A percentile compares a stretch with the other conserved stretches of the same genome.
Evolutionary conservation across 2,329 filamentous ascomycete species (phyloP).

Genomic region (Pezicula rhizophila): DNA sequence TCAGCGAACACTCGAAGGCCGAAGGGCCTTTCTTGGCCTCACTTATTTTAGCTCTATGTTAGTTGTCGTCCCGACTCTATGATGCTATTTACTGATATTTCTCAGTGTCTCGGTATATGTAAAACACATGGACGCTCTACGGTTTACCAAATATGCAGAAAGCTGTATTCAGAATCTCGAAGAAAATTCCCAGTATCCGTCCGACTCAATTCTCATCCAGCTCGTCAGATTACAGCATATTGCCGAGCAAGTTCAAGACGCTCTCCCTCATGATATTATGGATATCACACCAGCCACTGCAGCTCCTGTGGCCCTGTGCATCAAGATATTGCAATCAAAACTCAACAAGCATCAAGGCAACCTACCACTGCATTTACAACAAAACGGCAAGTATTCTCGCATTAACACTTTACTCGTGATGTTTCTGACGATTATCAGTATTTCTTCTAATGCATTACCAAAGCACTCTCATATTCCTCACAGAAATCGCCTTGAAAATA

Average conservation of each 20-base stretch:
- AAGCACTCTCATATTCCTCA: background rate
- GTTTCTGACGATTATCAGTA: background rate
- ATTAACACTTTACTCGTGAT: background rate
- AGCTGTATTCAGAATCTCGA: background rate
- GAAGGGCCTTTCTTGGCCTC: constrained; percentile 3
- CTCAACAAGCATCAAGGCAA: background rate
- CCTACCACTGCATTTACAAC: constrained; percentile 1
- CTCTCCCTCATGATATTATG: background rate
- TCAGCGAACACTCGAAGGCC: constrained; percentile 1
- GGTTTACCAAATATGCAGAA: constrained; percentile 1
- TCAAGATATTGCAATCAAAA: constrained; percentile 2
- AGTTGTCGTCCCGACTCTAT: background rate
- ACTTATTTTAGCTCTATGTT: constrained; percentile 2
- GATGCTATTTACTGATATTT: background rate
- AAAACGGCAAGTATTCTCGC: background rate
- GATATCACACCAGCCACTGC: background rate
- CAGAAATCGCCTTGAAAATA: constrained; percentile 2
- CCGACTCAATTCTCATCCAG: constrained; percentile 2
- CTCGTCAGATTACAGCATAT: constrained; percentile 1
- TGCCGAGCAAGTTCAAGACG: constrained; percentile 1
- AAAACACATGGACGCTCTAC: constrained; percentile 1
- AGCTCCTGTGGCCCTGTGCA: constrained; percentile 1
- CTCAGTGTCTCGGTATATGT: constrained; percentile 2
- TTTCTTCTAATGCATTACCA: constrained; percentile 6
- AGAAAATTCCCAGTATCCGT: constrained; percentile 1